phyloP scores from a whole-genome alignment of 768 basidiomycete genomes.

The Gloeopeniophorella convolvens region DNA sequence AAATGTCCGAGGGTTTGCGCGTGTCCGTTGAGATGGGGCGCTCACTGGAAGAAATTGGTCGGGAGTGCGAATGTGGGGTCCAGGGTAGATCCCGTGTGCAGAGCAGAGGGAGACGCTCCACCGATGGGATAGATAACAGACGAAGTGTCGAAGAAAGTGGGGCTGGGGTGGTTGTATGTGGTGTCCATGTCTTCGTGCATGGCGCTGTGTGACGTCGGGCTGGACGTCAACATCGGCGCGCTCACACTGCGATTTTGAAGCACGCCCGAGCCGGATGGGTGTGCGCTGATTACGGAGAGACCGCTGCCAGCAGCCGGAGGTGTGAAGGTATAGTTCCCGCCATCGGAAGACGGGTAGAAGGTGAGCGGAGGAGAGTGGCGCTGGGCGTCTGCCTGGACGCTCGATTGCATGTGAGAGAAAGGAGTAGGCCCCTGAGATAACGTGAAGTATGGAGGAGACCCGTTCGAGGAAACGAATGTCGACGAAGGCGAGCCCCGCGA shows the following conservation, averaged over 20 bases:
- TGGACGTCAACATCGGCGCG: conserved; percentile 10
- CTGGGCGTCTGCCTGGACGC: conserved; percentile 3
- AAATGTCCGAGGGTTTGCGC: neutral
- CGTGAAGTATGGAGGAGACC: conserved; percentile 16
- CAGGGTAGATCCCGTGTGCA: conserved; percentile 12
- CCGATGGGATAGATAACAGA: conserved; percentile 16
- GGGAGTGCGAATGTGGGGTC: conserved; percentile 17
- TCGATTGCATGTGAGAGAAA: conserved; percentile 11
- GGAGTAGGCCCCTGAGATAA: conserved; percentile 16
- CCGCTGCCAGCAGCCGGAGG: conserved; percentile 3
- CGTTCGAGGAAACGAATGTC: conserved; percentile 11
- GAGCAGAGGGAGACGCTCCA: conserved; percentile 11
- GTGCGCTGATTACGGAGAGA: conserved; percentile 5
- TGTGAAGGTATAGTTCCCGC: conserved; percentile 17
- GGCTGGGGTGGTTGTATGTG: conserved; percentile 9
- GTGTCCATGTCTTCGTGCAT: conserved; percentile 13
- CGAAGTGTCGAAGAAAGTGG: conserved; percentile 11
- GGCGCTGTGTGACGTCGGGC: conserved; percentile 12
- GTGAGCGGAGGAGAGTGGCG: conserved; percentile 14
- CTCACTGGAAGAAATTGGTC: conserved; percentile 17
- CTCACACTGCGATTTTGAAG: conserved; percentile 6
- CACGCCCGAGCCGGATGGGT: neutral
- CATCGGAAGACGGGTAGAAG: conserved; percentile 15
- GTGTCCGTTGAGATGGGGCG: neutral
- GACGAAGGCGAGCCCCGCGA: conserved; percentile 19